Evolutionary conservation across 2,329 filamentous ascomycete species (phyloP).

Genomic region (Cladophialophora carrionii): DNA sequence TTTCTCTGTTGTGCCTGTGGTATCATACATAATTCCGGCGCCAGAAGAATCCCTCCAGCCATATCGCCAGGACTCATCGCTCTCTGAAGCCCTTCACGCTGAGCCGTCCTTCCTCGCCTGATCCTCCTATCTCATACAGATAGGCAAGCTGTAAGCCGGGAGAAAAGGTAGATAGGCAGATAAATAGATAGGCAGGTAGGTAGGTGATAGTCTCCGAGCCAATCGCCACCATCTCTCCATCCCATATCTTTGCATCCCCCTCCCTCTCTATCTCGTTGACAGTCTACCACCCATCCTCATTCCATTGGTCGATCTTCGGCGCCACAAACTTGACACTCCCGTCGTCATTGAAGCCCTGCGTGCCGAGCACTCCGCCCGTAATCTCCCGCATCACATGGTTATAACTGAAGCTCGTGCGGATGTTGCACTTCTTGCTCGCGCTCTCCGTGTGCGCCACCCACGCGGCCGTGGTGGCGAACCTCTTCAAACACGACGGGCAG

Average conservation of each 20-base stretch:
- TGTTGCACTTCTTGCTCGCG: conserved; percentile 43
- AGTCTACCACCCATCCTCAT: conserved; percentile 7
- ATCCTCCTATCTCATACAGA: not conserved
- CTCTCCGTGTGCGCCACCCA: conserved; percentile 50
- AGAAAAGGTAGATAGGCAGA: not conserved
- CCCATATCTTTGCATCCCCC: too few relatives aligned
- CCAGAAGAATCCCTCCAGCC: not conserved
- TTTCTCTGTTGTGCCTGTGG: not conserved
- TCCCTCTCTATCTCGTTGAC: not conserved
- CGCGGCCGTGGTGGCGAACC: conserved; percentile 46
- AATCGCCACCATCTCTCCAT: not conserved
- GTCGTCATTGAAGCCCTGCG: conserved; percentile 42
- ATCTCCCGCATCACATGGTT: conserved; percentile 46
- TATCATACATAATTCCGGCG: not conserved
- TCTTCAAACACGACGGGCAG: conserved; percentile 47
- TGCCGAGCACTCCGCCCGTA: conserved; percentile 46
- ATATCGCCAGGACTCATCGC: not conserved
- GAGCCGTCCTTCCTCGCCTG: not conserved
- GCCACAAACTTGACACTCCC: conserved; percentile 43
- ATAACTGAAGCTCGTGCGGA: conserved; percentile 41
- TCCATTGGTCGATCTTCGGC: conserved; percentile 34
- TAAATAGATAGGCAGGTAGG: not conserved
- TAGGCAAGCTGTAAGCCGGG: not conserved
- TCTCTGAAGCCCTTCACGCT: not conserved
- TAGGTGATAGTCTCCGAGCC: not conserved